These are phyloP conservation scores for Geranium brycei DNA, from an alignment of 345 rosid species.

Conservation along the genomic window DNA sequence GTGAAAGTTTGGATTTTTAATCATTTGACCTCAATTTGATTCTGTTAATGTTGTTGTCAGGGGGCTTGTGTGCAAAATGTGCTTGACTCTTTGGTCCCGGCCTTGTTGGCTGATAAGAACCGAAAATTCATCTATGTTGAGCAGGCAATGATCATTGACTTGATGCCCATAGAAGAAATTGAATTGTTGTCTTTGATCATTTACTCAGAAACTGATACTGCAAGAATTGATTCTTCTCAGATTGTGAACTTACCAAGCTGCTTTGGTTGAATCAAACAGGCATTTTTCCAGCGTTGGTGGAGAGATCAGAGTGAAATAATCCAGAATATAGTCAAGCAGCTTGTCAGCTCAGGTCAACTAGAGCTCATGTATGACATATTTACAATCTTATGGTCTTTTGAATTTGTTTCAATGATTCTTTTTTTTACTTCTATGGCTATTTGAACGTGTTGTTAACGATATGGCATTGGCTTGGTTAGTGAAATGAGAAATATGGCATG, in stretches of 20 bases:
- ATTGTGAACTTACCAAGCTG: not conserved
- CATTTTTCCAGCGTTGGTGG: constrained; percentile 99
- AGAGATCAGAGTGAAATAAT: constrained; percentile 57
- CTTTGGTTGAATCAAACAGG: constrained; percentile 29
- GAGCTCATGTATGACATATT: constrained; percentile 59
- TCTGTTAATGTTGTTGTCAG: constrained; percentile 18
- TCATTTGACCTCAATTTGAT: constrained; percentile 1
- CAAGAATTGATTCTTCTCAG: not conserved
- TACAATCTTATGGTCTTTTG: not conserved
- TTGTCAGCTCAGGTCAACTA: constrained; percentile 67
- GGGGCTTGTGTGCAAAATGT: constrained; percentile 92
- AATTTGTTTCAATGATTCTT: not conserved
- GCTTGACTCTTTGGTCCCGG: constrained; percentile 78
- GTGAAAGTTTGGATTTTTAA: not conserved
- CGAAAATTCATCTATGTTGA: constrained; percentile 85
- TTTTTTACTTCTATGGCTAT: not conserved
- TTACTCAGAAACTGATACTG: not conserved
- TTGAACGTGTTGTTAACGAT: not conserved
- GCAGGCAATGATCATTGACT: constrained; percentile 28
- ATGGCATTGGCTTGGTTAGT: too few species aligned
- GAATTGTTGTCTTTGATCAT: constrained; percentile 1
- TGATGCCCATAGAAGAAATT: not conserved
- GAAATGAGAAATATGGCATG: too few species aligned
- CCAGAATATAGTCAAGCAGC: constrained; percentile 43
- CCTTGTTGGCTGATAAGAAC: constrained; percentile 75